phyloP scores from a whole-genome alignment of 345 rosid genomes.

The Eucalyptus curtisii region DNA sequence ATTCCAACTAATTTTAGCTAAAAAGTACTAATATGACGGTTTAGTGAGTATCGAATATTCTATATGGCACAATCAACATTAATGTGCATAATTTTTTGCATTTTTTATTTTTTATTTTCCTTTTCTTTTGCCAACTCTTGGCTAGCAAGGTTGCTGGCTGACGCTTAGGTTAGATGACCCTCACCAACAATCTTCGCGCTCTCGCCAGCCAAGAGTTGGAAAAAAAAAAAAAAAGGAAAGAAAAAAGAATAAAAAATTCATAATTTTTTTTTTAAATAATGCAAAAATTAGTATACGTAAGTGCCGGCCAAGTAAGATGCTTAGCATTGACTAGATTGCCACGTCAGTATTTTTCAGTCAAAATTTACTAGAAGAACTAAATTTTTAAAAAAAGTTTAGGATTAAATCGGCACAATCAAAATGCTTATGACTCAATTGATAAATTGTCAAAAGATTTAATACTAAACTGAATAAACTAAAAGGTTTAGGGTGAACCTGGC shows the following conservation, averaged over 20 bases:
- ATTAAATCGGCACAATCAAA: too few relatives aligned
- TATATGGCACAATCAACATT: fast-evolving
- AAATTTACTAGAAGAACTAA: too few relatives aligned
- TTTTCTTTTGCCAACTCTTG: background rate
- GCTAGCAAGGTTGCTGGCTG: fast-evolving
- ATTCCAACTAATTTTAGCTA: fast-evolving
- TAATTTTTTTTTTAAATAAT: fast-evolving
- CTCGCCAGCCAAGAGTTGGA: too few relatives aligned
- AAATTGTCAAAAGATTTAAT: too few relatives aligned
- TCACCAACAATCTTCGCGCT: too few relatives aligned
- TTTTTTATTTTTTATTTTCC: too few relatives aligned
- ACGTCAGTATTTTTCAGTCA: fast-evolving
- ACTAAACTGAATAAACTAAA: fast-evolving
- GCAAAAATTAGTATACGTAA: too few relatives aligned
- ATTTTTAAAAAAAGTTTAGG: fast-evolving
- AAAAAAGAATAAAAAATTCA: too few relatives aligned
- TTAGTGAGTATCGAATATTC: fast-evolving
- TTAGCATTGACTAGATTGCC: too few relatives aligned
- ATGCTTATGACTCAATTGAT: too few relatives aligned
- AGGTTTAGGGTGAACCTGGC: fast-evolving
- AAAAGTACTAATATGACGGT: fast-evolving
- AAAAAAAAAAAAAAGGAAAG: too few relatives aligned
- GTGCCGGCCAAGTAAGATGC: fast-evolving
- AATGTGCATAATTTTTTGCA: too few relatives aligned
- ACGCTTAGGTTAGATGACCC: fast-evolving